Evolutionary conservation across 73 alveolate species (phyloP).

Genomic region (Urostyla sp.): DNA sequence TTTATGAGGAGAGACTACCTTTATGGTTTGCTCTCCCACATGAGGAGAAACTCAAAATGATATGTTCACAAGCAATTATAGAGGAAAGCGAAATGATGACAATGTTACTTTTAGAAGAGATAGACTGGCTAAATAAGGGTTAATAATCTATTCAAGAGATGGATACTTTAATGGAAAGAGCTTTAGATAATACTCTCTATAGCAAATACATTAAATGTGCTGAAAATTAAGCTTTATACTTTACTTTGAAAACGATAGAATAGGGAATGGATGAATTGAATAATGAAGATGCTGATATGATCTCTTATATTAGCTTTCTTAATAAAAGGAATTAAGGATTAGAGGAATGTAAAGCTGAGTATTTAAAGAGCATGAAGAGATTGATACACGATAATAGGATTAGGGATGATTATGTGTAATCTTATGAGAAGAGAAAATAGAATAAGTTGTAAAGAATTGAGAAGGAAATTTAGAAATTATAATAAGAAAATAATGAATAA

Average conservation of each 20-base stretch:
- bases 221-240: conserved; percentile 2
- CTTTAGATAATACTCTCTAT: conserved; percentile 15
- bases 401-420: too few species aligned
- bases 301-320: too few species aligned
- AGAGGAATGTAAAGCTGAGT: too few species aligned
- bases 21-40: conserved; percentile 11
- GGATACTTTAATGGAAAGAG: conserved; percentile 28
- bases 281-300: too few species aligned
- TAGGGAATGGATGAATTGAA: too few species aligned
- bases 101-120: conserved; percentile 35
- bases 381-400: too few species aligned
- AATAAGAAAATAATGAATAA: too few species aligned
- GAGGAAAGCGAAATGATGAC: conserved; percentile 31
- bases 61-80: neutral
- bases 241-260: neutral
- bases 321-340: too few species aligned
- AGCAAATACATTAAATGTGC: conserved; percentile 15
- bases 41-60: conserved; percentile 33
- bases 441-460: too few species aligned
- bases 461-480: too few species aligned
- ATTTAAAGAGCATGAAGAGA: too few species aligned
- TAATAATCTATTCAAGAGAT: neutral
- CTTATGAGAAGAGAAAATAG: too few species aligned
- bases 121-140: conserved; percentile 45
- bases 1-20: conserved; percentile 17